phyloP scores from a whole-genome alignment of 129 eudicot genomes.

The Kitagawia praeruptora region DNA sequence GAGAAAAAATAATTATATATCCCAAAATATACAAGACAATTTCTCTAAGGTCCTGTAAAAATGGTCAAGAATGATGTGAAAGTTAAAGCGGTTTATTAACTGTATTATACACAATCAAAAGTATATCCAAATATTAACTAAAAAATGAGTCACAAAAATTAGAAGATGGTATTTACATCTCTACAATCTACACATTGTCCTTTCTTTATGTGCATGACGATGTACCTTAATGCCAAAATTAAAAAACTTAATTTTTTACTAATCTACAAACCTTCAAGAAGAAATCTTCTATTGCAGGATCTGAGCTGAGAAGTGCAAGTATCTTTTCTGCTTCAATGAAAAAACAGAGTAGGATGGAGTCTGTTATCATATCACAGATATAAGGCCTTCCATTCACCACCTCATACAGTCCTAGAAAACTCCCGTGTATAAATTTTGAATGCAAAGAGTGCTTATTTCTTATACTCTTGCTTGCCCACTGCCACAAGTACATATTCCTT shows the following conservation, averaged over 20 bases:
- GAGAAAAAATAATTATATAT: neutral
- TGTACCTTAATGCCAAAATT: neutral
- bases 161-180: neutral
- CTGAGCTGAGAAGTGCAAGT: slow-evolving; percentile 48
- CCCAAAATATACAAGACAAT: neutral
- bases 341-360: slow-evolving; percentile 79
- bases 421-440: slow-evolving; percentile 82
- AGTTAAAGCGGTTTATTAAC: neutral
- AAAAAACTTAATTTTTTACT: neutral
- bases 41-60: neutral
- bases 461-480: slow-evolving; percentile 66
- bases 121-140: neutral
- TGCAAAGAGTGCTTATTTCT: slow-evolving; percentile 52
- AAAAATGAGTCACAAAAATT: neutral
- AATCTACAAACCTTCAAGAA: slow-evolving; percentile 57
- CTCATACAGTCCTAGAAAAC: slow-evolving; percentile 81
- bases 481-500: slow-evolving; percentile 15
- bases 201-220: neutral
- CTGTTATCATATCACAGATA: slow-evolving; percentile 71
- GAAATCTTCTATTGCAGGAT: slow-evolving; percentile 75
- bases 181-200: neutral
- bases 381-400: slow-evolving; percentile 78
- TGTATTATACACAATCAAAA: neutral
- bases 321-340: slow-evolving; percentile 74
- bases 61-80: neutral